These are phyloP conservation scores for Malus orientalis DNA, from an alignment of 306 rosid species.

Conservation along the genomic window DNA sequence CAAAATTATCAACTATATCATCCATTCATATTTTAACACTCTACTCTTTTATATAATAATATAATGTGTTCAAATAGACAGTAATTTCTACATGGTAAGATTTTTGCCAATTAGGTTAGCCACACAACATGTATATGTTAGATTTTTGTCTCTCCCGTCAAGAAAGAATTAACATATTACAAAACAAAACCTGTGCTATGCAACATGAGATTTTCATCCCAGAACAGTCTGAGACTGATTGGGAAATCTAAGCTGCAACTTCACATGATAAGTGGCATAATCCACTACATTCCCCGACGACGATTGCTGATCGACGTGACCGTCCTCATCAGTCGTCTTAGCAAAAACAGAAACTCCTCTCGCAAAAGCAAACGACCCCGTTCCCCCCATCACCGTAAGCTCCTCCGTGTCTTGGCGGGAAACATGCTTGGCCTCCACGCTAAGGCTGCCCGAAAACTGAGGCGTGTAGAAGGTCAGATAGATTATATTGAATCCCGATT, in stretches of 20 bases:
- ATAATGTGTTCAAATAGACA: no score
- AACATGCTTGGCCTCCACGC: slow-evolving; percentile 44
- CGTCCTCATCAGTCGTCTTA: slow-evolving; percentile 5
- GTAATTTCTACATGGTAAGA: no score
- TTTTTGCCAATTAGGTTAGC: no score
- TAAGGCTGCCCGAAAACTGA: slow-evolving; percentile 55
- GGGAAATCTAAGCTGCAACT: slow-evolving; percentile 53
- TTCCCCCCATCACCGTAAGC: slow-evolving; percentile 68
- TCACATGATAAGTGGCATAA: slow-evolving; percentile 44
- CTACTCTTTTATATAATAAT: no score
- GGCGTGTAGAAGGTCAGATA: slow-evolving; percentile 60
- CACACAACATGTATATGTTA: no score
- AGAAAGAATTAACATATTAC: background rate
- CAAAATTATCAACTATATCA: no score
- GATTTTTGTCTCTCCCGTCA: no score
- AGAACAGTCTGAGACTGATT: slow-evolving; percentile 22
- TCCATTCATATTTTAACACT: no score
- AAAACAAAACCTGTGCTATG: background rate
- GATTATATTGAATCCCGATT: slow-evolving; percentile 60
- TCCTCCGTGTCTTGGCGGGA: slow-evolving; percentile 28
- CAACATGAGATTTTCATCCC: slow-evolving; percentile 15
- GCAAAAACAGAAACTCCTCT: slow-evolving; percentile 62
- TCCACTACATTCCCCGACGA: background rate
- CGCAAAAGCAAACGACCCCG: slow-evolving; percentile 87
- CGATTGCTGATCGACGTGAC: background rate